These are phyloP conservation scores for Geosmithia morbida DNA, from an alignment of 2,329 filamentous ascomycete genomes.

Conservation along the genomic window DNA sequence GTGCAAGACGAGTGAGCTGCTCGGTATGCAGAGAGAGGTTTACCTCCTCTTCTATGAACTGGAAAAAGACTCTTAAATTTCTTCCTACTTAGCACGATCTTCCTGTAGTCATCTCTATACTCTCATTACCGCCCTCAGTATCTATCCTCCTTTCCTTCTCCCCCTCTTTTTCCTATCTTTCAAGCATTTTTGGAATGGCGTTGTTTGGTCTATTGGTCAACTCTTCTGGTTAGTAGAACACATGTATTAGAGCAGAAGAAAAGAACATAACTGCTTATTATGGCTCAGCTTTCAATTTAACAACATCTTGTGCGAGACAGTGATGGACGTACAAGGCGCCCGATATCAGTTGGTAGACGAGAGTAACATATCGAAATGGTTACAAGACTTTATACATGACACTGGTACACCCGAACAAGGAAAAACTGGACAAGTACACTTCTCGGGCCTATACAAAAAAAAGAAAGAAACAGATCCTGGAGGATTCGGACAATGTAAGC, in stretches of 20 bases:
- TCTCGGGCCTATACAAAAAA: neutral
- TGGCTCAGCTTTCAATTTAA: neutral
- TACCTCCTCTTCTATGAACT: slow-evolving; percentile 95
- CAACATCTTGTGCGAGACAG: too few relatives aligned
- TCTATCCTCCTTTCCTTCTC: too few relatives aligned
- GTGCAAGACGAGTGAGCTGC: slow-evolving; percentile 78
- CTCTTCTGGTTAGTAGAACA: neutral
- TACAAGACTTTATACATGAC: neutral
- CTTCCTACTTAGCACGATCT: neutral
- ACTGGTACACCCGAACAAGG: neutral
- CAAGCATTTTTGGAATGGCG: neutral
- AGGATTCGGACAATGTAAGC: neutral
- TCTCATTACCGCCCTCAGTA: too few relatives aligned
- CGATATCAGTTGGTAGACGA: too few relatives aligned
- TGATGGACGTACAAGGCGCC: too few relatives aligned
- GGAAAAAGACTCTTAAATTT: slow-evolving; percentile 30
- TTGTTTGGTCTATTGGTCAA: neutral
- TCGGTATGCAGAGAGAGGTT: slow-evolving; percentile 90
- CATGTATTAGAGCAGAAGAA: neutral
- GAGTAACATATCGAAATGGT: neutral
- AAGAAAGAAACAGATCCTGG: neutral
- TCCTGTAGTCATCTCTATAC: neutral
- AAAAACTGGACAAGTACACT: neutral
- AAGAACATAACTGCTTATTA: neutral
- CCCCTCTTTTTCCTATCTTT: neutral